Base-by-base conservation (phyloP, 1,139 yeast genomes). In the Torulaspora pretoriensis region DNA sequence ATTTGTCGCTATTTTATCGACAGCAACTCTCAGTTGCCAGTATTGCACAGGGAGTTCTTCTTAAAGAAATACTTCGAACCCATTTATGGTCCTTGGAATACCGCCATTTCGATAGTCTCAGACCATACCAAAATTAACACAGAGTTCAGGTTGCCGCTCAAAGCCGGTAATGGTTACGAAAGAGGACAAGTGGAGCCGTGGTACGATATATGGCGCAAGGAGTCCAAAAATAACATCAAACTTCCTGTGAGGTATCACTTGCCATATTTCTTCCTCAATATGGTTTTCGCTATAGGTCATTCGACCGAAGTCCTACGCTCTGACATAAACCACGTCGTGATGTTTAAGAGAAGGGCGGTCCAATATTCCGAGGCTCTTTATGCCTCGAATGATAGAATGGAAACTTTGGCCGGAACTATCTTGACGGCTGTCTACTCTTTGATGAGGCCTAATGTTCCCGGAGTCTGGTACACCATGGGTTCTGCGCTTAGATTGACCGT, bases 401-500 rank as follows among this genome's bases (percentile, higher is more conserved):
- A 84, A 56, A 74, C 85, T 0, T 65, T 89, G 2, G 90, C 85
- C 59, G 92, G 90, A 0, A 70, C 86, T 13, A 61, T 89, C 25
- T 68, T 87, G 17, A 68, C 83, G 34, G 79, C 94, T 0, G 61
- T 81, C 4, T 89, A 84, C 59, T 80, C 95, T 2, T 73, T 78
- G 19, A 73, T 83, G 89, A 70, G 88, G 51, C 89, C 90, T 0
- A 77, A 84, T 1, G 78, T 80, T 3, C 96, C 96, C 0, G 94
- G 96, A 2, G 87, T 87, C n/a, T 89, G 97, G 97, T 87, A 87
- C 59, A 79, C 86, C 1, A 69, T 87, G 50, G 96, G 96, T 0
- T 78, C 87, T 5, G 92, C 92, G 0, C 65, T 87, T 40, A 72
- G 96, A 46, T 65, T 87, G 42, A 82, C 94, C 55, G 86, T 88